Conservation (phyloP, 2,329 filamentous ascomycete species). For the Ascomycota sp. region DNA sequence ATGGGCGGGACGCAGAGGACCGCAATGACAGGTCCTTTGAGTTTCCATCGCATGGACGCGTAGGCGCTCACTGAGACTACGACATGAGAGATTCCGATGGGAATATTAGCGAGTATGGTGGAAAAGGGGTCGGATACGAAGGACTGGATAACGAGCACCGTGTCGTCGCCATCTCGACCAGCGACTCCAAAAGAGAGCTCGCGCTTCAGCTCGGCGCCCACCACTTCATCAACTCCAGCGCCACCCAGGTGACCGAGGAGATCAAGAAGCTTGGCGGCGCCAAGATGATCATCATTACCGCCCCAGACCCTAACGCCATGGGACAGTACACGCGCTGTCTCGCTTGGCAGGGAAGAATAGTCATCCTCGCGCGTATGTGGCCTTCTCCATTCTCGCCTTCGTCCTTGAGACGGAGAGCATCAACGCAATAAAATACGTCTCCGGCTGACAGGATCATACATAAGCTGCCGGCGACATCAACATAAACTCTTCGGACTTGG, state of each 20-base stretch:
- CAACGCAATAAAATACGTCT: not conserved
- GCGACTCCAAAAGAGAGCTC: constrained; percentile 34
- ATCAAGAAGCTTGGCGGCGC: not conserved
- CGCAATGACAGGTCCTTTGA: constrained; percentile 34
- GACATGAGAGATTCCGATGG: constrained; percentile 38
- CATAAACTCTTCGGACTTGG: not conserved
- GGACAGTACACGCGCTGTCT: not conserved
- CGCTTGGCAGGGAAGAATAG: not conserved
- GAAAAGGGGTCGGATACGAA: constrained; percentile 36
- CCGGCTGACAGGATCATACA: too few species aligned
- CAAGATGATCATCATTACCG: not conserved
- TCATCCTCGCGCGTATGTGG: not conserved
- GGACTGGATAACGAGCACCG: constrained; percentile 33
- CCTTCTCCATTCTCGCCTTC: not conserved
- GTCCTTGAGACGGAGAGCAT: too few species aligned
- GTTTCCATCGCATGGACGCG: constrained; percentile 30
- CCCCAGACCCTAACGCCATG: not conserved
- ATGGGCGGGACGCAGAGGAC: constrained; percentile 36
- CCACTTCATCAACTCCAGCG: constrained; percentile 9
- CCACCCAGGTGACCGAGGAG: not conserved
- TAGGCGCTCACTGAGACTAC: constrained; percentile 36
- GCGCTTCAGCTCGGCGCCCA: constrained; percentile 13
- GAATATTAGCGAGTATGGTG: constrained; percentile 40
- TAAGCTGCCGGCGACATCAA: not conserved
- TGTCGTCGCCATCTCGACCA: constrained; percentile 42